Conservation (phyloP, 78 protist species). For the Dictyostelium purpureum region DNA sequence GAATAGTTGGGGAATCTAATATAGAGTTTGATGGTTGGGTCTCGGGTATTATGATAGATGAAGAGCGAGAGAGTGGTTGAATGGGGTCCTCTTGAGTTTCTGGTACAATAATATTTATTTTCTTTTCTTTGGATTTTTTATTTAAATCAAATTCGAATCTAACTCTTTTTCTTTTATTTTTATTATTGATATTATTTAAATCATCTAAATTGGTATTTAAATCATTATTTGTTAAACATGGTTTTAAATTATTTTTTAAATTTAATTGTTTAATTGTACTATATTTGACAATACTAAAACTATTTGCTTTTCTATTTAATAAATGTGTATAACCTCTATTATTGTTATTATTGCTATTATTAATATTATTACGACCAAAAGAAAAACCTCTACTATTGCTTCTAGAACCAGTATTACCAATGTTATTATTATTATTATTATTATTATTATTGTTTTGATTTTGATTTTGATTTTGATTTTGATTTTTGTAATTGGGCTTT, state of each 20-base stretch:
- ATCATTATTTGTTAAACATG: neutral
- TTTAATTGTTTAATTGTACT: too few relatives aligned
- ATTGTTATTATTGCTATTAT: neutral
- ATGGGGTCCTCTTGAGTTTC: neutral
- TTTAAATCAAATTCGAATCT: neutral
- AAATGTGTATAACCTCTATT: too few relatives aligned
- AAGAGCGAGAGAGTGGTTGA: neutral
- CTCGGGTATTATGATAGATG: neutral
- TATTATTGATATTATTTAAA: too few relatives aligned
- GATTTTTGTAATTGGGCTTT: neutral
- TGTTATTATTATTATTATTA: constrained; percentile 9
- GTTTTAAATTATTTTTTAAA: too few relatives aligned
- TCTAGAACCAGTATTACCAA: neutral
- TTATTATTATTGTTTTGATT: neutral
- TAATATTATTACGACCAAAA: neutral
- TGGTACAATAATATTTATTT: too few relatives aligned
- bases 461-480: neutral
- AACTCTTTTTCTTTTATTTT: neutral
- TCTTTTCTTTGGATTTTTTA: neutral
- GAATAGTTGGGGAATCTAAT: neutral
- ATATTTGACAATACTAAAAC: too few relatives aligned
- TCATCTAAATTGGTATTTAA: too few relatives aligned
- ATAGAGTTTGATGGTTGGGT: neutral
- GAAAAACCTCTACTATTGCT: neutral
- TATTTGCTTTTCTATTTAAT: too few relatives aligned